Conservation (phyloP, 306 rosid species). For the Lathyrus oleraceus region DNA sequence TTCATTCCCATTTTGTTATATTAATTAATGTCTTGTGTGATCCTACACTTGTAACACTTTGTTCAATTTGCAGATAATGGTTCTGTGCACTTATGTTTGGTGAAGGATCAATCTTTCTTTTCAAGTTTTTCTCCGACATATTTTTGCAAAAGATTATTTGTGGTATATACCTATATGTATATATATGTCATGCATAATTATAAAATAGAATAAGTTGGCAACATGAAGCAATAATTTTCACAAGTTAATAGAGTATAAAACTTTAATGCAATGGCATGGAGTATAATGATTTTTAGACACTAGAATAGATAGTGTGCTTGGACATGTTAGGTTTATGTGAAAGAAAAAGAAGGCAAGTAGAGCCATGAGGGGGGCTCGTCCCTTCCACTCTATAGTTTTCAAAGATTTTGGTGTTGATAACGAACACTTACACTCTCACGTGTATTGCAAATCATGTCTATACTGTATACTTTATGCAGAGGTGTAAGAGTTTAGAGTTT, state of each 20-base stretch:
- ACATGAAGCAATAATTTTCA: conserved; percentile 50
- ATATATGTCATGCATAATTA: too few relatives aligned
- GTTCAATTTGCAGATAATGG: too few relatives aligned
- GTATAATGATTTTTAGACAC: not conserved
- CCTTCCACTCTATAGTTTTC: conserved; percentile 25
- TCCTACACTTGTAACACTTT: too few relatives aligned
- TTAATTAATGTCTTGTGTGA: too few relatives aligned
- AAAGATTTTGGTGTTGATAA: conserved; percentile 48
- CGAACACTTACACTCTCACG: conserved; percentile 51
- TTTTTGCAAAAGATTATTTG: too few relatives aligned
- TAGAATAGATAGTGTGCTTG: conserved; percentile 8
- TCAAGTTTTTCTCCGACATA: too few relatives aligned
- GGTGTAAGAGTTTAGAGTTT: too few relatives aligned
- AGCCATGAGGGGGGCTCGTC: conserved; percentile 8
- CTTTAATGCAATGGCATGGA: conserved; percentile 27
- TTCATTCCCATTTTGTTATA: too few relatives aligned
- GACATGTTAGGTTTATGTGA: conserved; percentile 30
- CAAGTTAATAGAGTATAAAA: conserved; percentile 1
- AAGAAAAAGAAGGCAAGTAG: conserved; percentile 24
- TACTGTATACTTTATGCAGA: too few relatives aligned
- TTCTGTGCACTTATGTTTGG: too few relatives aligned
- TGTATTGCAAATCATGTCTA: conserved; percentile 31
- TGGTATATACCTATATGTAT: too few relatives aligned
- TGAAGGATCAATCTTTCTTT: too few relatives aligned
- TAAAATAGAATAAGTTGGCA: not conserved